phyloP scores from a whole-genome alignment of 2,329 filamentous ascomycete species.

The Aspergillus costaricaensis region DNA sequence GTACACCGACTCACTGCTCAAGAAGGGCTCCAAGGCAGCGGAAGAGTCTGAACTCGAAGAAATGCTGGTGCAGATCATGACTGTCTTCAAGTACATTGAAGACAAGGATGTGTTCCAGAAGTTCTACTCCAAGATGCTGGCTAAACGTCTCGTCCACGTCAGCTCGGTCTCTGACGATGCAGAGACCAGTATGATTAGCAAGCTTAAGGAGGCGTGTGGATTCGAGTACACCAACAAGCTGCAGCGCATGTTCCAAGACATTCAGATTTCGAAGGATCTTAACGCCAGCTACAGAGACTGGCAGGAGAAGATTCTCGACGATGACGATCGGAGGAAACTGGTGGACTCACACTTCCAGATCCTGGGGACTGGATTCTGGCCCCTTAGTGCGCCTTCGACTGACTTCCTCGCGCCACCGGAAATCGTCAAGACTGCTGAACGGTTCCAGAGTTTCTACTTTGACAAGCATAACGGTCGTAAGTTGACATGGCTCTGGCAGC shows the following conservation, averaged over 20 bases:
- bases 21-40: constrained; percentile 85
- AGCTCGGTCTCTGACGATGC: constrained; percentile 96
- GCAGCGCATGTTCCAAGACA: constrained; percentile 99
- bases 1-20: constrained; percentile 88
- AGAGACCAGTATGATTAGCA: constrained; percentile 99
- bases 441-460: constrained; percentile 88
- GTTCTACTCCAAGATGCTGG: constrained; percentile 96
- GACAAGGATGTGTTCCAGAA: constrained; percentile 99
- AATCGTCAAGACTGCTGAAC: constrained; percentile 83
- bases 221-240: constrained; percentile 99
- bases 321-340: constrained; percentile 65
- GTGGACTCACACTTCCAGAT: constrained; percentile 90
- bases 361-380: constrained; percentile 96
- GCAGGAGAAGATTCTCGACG: constrained; percentile 66
- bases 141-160: constrained; percentile 89
- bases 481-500: constrained; percentile 95
- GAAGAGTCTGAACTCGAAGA: constrained; percentile 93
- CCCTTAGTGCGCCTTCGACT: constrained; percentile 80
- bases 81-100: constrained; percentile 99
- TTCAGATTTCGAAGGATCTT: constrained; percentile 97
- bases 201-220: constrained; percentile 96
- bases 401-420: constrained; percentile 84
- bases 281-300: constrained; percentile 85
- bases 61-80: constrained; percentile 91
- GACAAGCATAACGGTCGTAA: constrained; percentile 96